Conservation (phyloP, 192 early-diverging fungal species). For the Chytriomyces hyalinus region DNA sequence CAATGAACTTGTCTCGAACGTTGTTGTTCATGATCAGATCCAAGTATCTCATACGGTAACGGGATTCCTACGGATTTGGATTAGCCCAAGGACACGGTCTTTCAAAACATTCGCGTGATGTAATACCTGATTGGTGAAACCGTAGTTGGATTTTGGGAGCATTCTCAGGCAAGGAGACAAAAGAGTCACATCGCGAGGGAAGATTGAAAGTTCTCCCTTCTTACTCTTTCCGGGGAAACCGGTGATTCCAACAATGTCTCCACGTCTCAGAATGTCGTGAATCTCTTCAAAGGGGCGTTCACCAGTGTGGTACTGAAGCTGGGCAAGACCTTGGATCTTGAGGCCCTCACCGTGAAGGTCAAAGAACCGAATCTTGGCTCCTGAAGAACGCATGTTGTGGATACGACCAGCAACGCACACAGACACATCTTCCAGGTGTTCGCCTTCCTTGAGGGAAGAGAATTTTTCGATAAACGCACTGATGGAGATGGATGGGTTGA, state of each 20-base stretch:
- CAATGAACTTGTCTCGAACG: slow-evolving; percentile 93
- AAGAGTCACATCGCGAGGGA: slow-evolving; percentile 84
- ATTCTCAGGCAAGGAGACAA: slow-evolving; percentile 95
- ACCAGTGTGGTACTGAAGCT: slow-evolving; percentile 63
- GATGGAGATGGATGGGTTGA: slow-evolving; percentile 85
- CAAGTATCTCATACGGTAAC: slow-evolving; percentile 97
- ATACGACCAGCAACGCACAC: slow-evolving; percentile 90
- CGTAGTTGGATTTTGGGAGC: slow-evolving; percentile 93
- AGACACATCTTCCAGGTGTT: slow-evolving; percentile 67
- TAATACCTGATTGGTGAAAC: slow-evolving; percentile 87
- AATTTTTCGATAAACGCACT: slow-evolving; percentile 89
- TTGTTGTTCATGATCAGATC: slow-evolving; percentile 98
- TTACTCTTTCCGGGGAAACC: slow-evolving; percentile 93
- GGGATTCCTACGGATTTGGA: slow-evolving; percentile 63
- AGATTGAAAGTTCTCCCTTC: slow-evolving; percentile 93
- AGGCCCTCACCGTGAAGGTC: slow-evolving; percentile 91
- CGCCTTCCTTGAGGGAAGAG: slow-evolving; percentile 67
- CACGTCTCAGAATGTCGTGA: slow-evolving; percentile 85
- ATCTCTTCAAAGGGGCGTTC: slow-evolving; percentile 73
- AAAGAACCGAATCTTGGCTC: slow-evolving; percentile 93
- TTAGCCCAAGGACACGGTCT: no score
- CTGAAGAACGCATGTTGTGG: slow-evolving; percentile 92
- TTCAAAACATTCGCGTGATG: no score
- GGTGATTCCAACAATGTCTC: slow-evolving; percentile 94
- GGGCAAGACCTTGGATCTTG: slow-evolving; percentile 95